Evolutionary conservation across 225 moss, liverwort and hornwort genomes (phyloP), one percentile per base, ranked within the genome.

Genomic region (Bryum argenteum): DNA sequence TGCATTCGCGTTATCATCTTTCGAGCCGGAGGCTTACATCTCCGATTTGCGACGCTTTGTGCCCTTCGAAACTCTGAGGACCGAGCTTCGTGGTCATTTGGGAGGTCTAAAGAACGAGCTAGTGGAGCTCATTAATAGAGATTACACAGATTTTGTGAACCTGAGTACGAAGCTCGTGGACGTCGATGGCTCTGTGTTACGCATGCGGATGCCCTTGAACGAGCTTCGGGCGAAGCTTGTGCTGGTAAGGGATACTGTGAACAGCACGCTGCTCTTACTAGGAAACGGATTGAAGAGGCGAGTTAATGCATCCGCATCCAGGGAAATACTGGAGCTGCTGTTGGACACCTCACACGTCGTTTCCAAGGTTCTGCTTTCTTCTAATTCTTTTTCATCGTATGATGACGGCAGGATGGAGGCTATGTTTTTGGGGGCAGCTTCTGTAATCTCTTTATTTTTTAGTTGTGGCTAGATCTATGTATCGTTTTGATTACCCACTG

Each of bases 261-360:
- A 78, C 72, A 89, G 80, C 67, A 92, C 95, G 15, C 80, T 95
- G 66, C 83, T 75, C 24, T 77, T 87, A 65, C 83, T 95, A 61
- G 88, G 91, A 80, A 89, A 92, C 48, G 95, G 90, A 17, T 73
- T 95, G 79, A 89, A 88, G 83, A 85, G 95, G 62, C 89, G 95
- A 63, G 89, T 86, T 13, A 90, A 95, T 77, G 90, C 92, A 39
- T 95, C 92, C 38, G 78, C 89, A 10, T 95, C 92, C 50, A 80
- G 92, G 62, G 89, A 91, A 70, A 88, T 89, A 55, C 56, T 95
- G 78, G 95, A 95, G 78, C 85, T 95, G 12, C 84, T 95, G 60
- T 80, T 95, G 64, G 95, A 95, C 79, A 95, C 92, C 28, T 92
- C 90, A 19, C 95, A 95, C 80, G 92, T 95, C 14, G 90, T 95